phyloP scores from a whole-genome alignment of 2,329 filamentous ascomycete species.

The Fusarium sp. region DNA sequence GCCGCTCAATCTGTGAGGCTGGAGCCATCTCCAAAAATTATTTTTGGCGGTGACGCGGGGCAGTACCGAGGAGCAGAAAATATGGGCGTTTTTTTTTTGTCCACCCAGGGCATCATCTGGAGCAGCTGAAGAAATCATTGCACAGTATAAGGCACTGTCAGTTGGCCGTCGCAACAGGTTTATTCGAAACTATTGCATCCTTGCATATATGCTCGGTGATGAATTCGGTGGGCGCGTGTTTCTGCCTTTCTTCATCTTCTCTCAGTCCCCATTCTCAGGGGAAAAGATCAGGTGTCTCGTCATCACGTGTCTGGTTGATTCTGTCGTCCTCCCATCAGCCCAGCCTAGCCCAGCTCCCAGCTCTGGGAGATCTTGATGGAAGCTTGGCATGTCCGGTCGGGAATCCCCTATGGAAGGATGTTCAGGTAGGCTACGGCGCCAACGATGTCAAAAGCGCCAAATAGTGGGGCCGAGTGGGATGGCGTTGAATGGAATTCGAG shows the following conservation, averaged over 20 bases:
- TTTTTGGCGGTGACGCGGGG: constrained; percentile 48
- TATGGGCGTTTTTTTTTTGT: not conserved
- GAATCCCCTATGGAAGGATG: constrained; percentile 1
- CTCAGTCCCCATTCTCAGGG: not conserved
- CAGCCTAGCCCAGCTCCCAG: not conserved
- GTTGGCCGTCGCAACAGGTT: not conserved
- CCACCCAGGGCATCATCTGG: not conserved
- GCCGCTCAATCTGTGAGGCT: constrained; percentile 33
- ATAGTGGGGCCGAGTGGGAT: not conserved
- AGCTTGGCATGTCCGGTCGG: constrained; percentile 11
- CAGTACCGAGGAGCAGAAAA: constrained; percentile 21
- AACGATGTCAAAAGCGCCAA: constrained; percentile 7
- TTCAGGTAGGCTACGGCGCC: not conserved
- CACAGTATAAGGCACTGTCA: not conserved
- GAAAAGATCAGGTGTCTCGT: not conserved
- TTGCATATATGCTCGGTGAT: not conserved
- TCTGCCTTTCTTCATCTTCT: not conserved
- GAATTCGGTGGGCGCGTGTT: not conserved
- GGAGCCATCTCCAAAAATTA: constrained; percentile 41
- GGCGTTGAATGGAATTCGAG: not conserved
- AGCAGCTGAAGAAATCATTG: not conserved
- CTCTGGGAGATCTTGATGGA: constrained; percentile 3
- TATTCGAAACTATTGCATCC: not conserved
- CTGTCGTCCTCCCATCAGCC: not conserved
- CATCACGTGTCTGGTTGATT: constrained; percentile 4